Evolutionary conservation across 495 filamentous ascomycete species (phyloP).

Genomic region (Daldinia bambusicola): DNA sequence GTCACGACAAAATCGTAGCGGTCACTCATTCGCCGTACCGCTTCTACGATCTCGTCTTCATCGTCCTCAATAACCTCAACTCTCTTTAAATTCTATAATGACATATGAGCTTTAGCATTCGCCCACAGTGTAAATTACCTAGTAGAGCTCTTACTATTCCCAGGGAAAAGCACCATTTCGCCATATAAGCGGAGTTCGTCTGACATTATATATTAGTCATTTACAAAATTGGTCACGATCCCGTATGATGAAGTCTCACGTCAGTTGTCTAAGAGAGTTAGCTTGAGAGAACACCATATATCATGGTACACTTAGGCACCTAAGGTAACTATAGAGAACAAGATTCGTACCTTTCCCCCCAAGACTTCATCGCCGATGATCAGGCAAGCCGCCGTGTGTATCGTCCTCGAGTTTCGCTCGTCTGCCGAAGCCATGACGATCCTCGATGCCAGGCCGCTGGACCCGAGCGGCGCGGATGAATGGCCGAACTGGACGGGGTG

Average conservation of each 20-base stretch:
- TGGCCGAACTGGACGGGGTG: constrained; percentile 63
- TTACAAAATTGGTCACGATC: neutral
- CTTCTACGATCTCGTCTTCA: constrained; percentile 88
- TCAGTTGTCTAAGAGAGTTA: constrained; percentile 51
- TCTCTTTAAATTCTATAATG: constrained; percentile 73
- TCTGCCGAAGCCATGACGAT: constrained; percentile 66
- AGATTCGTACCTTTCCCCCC: constrained; percentile 81
- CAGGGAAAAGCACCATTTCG: constrained; percentile 90
- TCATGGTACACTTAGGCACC: neutral
- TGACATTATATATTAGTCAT: constrained; percentile 50
- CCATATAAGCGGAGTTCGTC: constrained; percentile 92
- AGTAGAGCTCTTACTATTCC: constrained; percentile 71
- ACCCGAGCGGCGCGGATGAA: constrained; percentile 41
- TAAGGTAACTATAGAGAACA: neutral
- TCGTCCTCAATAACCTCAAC: constrained; percentile 95
- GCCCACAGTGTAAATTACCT: neutral
- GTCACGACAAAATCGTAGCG: constrained; percentile 96
- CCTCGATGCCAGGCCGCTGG: constrained; percentile 42
- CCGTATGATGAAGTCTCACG: constrained; percentile 28
- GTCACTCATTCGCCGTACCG: constrained; percentile 81
- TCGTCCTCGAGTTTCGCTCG: constrained; percentile 67
- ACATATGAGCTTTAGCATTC: constrained; percentile 6
- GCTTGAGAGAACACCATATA: neutral
- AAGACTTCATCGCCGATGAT: constrained; percentile 98
- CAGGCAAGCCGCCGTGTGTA: constrained; percentile 90